Percentiles rank a stretch among this genome's conserved stretches.
phyloP scores from a whole-genome alignment of 495 filamentous ascomycete genomes.

The Aspergillus diversus region DNA sequence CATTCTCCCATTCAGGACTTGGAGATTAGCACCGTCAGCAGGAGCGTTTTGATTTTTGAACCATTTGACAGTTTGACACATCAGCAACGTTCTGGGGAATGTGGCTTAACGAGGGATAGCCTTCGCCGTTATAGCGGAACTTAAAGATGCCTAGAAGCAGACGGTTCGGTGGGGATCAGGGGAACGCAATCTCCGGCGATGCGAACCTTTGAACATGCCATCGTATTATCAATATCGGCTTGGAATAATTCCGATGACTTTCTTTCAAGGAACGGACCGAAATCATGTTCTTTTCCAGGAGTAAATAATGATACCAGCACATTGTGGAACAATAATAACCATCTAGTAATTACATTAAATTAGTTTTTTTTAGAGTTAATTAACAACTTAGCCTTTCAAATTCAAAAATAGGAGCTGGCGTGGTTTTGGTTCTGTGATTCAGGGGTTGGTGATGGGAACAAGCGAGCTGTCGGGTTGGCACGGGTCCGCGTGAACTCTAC shows the following conservation, averaged over 20 bases:
- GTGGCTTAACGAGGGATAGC: neutral
- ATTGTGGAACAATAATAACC: no score
- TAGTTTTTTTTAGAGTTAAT: no score
- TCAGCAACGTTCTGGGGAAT: conserved; percentile 1
- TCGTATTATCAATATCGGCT: no score
- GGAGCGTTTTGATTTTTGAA: neutral
- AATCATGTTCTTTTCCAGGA: no score
- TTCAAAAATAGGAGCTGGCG: no score
- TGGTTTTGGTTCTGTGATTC: neutral
- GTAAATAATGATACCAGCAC: no score
- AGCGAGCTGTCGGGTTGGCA: neutral
- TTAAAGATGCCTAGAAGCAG: neutral
- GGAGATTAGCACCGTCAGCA: conserved; percentile 18
- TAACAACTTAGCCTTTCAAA: no score
- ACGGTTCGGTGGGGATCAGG: conserved; percentile 6
- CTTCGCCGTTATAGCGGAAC: neutral
- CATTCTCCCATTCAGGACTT: conserved; percentile 37
- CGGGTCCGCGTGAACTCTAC: no score
- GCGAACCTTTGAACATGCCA: neutral
- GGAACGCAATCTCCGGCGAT: conserved; percentile 9
- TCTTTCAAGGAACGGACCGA: no score
- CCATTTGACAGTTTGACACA: neutral
- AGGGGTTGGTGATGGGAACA: conserved; percentile 9
- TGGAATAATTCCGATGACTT: no score
- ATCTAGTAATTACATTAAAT: no score